Base-by-base conservation (phyloP, 2,329 filamentous ascomycete species). In the Colletotrichum higginsianum region DNA sequence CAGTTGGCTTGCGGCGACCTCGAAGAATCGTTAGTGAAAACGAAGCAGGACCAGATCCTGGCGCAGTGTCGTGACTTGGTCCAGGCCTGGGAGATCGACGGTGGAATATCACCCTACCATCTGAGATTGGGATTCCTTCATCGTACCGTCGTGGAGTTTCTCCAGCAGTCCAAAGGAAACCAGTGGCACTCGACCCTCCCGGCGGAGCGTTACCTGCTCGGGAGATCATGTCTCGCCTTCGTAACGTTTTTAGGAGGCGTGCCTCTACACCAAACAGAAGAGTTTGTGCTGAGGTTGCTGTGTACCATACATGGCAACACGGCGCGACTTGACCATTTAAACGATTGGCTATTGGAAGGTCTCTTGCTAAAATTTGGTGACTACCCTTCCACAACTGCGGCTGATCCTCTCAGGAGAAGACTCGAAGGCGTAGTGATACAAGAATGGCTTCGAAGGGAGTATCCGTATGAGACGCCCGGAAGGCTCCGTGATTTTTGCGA, bases 101-200 rank as follows among this genome's bases (percentile, higher is more conserved):
- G 30, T 1, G 18, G 15, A 23, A 1, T 18, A 18, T 21, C 21
- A 2, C 3, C 40, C 2, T 44, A 40, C 47, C 26, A 26, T 7
- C 15, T 56, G 4, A 60, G 50, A 13, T 7, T 68, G 16, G 60
- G 66, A 2, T 68, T 64, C 35, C 18, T 68, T 7, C 60, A 68
- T 21, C 44, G 60, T 8, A 68, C 66, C 12, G 60, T 58, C 2
- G 15, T 64, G 5, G 66, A 68, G 2, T 68, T 68, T n/a, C 56
- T 67, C 2, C 35, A 13, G 52, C 30, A 42, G 15, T 11, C 11
- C 42, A 23, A 11, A 5, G 21, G 9, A 2, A 11, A 11, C 13
- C 35, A 26, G 46, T 38, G 11, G 44, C 35, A 8, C 2, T 2
- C 21, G 16, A n/a, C n/a, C 3, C 46, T 42, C 7, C 47, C 6